A percentile compares a stretch with the other conserved stretches of the same genome.
Evolutionary conservation across 306 rosid species (phyloP).

Genomic region (Spatholobus suberectus): DNA sequence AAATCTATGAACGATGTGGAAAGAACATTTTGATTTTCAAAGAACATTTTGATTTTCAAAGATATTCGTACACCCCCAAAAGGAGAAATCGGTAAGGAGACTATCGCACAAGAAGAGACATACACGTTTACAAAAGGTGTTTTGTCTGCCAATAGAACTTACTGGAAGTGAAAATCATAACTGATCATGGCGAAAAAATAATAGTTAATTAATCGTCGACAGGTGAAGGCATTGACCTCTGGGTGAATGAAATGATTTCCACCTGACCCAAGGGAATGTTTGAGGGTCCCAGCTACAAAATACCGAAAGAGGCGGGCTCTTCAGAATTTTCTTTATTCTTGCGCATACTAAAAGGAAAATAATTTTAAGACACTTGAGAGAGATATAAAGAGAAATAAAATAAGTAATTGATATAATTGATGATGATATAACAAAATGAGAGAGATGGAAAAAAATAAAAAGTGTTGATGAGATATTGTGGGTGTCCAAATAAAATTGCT

Average conservation of each 20-base stretch:
- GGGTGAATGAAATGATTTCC: slow-evolving; percentile 45
- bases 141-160: slow-evolving; percentile 40
- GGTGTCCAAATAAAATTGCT: too few species aligned
- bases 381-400: too few species aligned
- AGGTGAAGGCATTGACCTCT: slow-evolving; percentile 57
- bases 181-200: neutral
- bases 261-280: slow-evolving; percentile 54
- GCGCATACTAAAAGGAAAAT: neutral
- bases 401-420: too few species aligned
- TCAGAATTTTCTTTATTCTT: slow-evolving; percentile 40
- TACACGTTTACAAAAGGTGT: neutral
- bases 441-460: too few species aligned
- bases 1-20: neutral
- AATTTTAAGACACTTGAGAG: too few species aligned
- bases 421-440: too few species aligned
- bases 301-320: slow-evolving; percentile 37
- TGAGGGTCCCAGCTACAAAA: slow-evolving; percentile 49
- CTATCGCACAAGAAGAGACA: neutral
- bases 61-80: neutral
- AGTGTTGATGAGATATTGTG: too few species aligned
- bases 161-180: slow-evolving; percentile 28
- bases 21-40: slow-evolving; percentile 37
- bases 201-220: slow-evolving; percentile 27
- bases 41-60: slow-evolving; percentile 28
- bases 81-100: slow-evolving; percentile 18